Conservation (phyloP, 1,139 yeast species). For the Geotrichum europaeum region DNA sequence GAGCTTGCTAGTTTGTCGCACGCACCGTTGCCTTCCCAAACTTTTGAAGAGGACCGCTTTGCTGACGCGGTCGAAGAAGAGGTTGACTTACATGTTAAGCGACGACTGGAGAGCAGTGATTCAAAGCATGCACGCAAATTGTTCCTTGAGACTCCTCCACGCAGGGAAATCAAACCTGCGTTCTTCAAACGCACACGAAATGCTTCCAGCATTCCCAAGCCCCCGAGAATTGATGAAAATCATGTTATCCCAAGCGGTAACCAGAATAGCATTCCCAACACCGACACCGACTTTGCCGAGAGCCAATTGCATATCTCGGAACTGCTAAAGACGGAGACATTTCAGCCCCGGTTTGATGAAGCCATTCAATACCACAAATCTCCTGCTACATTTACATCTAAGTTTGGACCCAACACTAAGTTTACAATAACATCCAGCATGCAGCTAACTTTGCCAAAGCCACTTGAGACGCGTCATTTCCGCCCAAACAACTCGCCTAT, state of each 20-base stretch:
- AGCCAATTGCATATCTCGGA: constrained; percentile 16
- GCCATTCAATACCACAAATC: neutral
- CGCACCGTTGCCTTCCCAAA: constrained; percentile 31
- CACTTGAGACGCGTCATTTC: neutral
- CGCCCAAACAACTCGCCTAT: constrained; percentile 2
- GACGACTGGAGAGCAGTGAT: constrained; percentile 11
- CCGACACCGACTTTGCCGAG: neutral
- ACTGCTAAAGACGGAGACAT: constrained; percentile 13
- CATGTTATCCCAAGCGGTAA: neutral
- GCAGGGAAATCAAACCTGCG: neutral
- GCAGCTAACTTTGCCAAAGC: neutral
- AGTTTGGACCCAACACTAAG: constrained; percentile 6
- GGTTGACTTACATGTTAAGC: constrained; percentile 21
- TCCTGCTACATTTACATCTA: constrained; percentile 4
- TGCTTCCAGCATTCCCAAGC: neutral
- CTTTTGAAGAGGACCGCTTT: constrained; percentile 38
- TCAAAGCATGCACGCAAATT: constrained; percentile 6
- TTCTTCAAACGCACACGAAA: neutral
- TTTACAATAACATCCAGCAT: constrained; percentile 15
- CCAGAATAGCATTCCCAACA: neutral
- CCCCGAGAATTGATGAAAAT: neutral
- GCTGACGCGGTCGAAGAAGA: constrained; percentile 38
- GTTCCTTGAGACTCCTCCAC: constrained; percentile 4
- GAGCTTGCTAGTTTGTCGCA: neutral
- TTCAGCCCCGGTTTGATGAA: constrained; percentile 4